Evolutionary conservation across 208 protist genomes (phyloP).

Genomic region (Zelonia costaricensis): DNA sequence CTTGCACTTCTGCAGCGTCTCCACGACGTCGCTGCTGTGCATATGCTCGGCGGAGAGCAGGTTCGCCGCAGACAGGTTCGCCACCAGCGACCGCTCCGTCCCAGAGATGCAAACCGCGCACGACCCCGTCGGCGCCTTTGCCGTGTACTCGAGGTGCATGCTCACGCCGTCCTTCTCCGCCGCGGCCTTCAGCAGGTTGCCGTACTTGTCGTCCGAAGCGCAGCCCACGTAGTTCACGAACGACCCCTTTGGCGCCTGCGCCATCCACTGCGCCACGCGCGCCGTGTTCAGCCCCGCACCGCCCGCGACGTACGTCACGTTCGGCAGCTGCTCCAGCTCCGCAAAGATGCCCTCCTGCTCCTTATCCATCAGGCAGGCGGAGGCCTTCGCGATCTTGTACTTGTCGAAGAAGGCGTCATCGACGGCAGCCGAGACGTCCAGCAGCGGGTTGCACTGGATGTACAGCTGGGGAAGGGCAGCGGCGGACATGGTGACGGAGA

Average conservation of each 20-base stretch:
- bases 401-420: conserved; percentile 90
- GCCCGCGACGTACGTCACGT: conserved; percentile 96
- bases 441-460: conserved; percentile 97
- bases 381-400: conserved; percentile 88
- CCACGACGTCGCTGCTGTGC: conserved; percentile 34
- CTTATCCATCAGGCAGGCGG: conserved; percentile 93
- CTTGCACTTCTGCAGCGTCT: conserved; percentile 26
- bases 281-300: conserved; percentile 98
- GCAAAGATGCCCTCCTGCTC: conserved; percentile 95
- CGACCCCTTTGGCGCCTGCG: conserved; percentile 47
- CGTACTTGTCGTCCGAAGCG: conserved; percentile 96
- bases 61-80: conserved; percentile 97
- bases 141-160: conserved; percentile 87
- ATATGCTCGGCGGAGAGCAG: conserved; percentile 94
- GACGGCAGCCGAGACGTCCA: conserved; percentile 97
- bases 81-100: conserved; percentile 95
- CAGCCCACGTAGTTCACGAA: conserved; percentile 92
- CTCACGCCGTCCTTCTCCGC: conserved; percentile 92
- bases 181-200: conserved; percentile 67
- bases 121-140: conserved; percentile 92
- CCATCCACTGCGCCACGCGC: conserved; percentile 94
- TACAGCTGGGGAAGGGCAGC: conserved; percentile 52
- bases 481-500: conserved; percentile 12
- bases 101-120: conserved; percentile 97
- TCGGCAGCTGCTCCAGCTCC: conserved; percentile 66